Base-by-base conservation (phyloP, 768 basidiomycete genomes). In the Filobasidium wieringae region DNA sequence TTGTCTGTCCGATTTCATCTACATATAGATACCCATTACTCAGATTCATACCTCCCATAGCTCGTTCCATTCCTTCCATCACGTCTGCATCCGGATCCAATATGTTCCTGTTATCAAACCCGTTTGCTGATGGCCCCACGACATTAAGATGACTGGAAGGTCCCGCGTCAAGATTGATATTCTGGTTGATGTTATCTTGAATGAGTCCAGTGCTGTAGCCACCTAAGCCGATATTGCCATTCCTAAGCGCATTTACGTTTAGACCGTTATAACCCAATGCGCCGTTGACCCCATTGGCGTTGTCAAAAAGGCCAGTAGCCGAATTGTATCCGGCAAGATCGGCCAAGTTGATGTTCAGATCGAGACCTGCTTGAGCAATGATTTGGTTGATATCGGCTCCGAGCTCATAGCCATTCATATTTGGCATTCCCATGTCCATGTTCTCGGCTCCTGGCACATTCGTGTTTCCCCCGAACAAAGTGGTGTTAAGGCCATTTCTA, bases 1-100 rank as follows among this genome's bases (percentile, higher is more conserved):
- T 73, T 2, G 72, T 68, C 53, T 70, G 68, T 1, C 74, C 74
- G 51, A 74, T 72, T 61, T 75, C 74, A 59, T 75, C 74, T 27
- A 74, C 65, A 55, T 75, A 75, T 57, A 75, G 72, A 62, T 62
- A 64, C 4, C 65, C 65, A 33, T 63, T 63, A 17, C 59, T 61
- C 29, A 75, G 68, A 40, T 68, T 72, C 66, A 72, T 68, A 7
- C 70, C 72, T 30, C 71, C 69, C 68, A 75, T 67, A 37, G 67
- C 54, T 43, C 68, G 68, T 19, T 69, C 64, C 47, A 75, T 59
- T 19, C 68, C 67, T 27, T 69, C 66, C 26, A 72, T 17, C 11
- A 9, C 36, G 24, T 33, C 52, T 9, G 17, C 15, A 19, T 33
- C 34, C n/a, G 26, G 29, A 29, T 34, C 30, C 43, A 47, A 47